Conservation (phyloP, 345 rosid genomes). For the Capsella bursapastoris region DNA sequence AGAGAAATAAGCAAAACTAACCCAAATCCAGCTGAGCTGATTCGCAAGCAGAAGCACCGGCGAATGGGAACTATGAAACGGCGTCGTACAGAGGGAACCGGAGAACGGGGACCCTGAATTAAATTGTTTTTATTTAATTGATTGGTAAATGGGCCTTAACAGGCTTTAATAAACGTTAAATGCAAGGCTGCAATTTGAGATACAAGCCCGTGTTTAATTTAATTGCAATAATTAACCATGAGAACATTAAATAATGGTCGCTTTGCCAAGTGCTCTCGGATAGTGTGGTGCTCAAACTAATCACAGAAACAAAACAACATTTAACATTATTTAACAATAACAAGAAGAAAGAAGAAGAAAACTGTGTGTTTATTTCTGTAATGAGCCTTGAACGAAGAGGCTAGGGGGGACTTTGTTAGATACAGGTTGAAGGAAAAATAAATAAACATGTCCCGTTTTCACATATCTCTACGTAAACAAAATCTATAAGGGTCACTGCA, state of each 20-base stretch:
- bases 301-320: not conserved
- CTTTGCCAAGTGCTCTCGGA: not conserved
- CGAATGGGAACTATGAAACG: not conserved
- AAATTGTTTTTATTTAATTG: not conserved
- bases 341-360: not conserved
- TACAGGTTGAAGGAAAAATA: not conserved
- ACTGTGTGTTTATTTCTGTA: not conserved
- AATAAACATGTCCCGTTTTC: slow-evolving; percentile 14
- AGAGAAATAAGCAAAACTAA: not conserved
- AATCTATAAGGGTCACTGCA: slow-evolving; percentile 25
- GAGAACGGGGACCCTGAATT: not conserved
- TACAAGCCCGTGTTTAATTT: not conserved
- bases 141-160: slow-evolving; percentile 13
- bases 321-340: not conserved
- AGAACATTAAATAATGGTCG: not conserved
- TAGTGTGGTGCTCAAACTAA: not conserved
- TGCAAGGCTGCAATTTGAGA: not conserved
- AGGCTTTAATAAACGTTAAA: not conserved
- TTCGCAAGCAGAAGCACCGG: not conserved
- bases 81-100: not conserved
- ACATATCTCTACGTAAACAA: slow-evolving; percentile 8
- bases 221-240: not conserved
- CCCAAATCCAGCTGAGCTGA: too few species aligned
- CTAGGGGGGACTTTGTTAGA: slow-evolving; percentile 6
- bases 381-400: not conserved